Evolutionary conservation across 225 moss, liverwort and hornwort species (phyloP), one percentile per base, ranked within the genome.

Genomic region (Antitrichia curtipendula): DNA sequence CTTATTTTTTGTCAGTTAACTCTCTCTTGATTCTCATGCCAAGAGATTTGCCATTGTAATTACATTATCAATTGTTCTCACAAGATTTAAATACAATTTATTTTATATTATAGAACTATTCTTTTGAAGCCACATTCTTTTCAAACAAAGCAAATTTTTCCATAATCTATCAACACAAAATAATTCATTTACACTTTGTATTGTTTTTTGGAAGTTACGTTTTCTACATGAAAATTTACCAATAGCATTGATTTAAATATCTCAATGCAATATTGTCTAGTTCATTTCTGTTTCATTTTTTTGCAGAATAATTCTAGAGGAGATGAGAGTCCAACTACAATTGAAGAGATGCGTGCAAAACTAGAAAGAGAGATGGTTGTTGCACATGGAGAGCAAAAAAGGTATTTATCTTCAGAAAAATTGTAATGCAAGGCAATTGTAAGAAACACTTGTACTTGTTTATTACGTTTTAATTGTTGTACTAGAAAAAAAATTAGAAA

Each of bases 321-420:
- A 75, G 34, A 88, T 88, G 77, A 84, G 19, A 90, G 69, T 60
- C 90, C 86, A 68, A 82, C 85, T 9, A 87, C 82, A 57, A 81
- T 65, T 56, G 87, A 88, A 73, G 90, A 89, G 64, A 89, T 91
- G 84, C 86, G 66, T 47, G 80, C 54, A 27, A 90, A 93, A 60
- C 79, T 94, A 63, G 96, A 95, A 49, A 89, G 60, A 50, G 92
- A 98, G 76, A 89, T 95, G 87, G 87, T 75, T 88, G 82, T 86
- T 77, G 91, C 90, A 76, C 94, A 94, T 80, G 89, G 47, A 47
- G 92, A 93, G 82, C 95, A 94, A 85, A 90, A 89, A 87, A 96
- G 98, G 98, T 97, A 74, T 32, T 50, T 24, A 53, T 65, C 18
- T 83, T 6, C 8, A 3, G 4, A 56, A 76, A 40, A 71, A 72